phyloP scores from a whole-genome alignment of 192 early-diverging fungal species.

The Dissophora ornata region DNA sequence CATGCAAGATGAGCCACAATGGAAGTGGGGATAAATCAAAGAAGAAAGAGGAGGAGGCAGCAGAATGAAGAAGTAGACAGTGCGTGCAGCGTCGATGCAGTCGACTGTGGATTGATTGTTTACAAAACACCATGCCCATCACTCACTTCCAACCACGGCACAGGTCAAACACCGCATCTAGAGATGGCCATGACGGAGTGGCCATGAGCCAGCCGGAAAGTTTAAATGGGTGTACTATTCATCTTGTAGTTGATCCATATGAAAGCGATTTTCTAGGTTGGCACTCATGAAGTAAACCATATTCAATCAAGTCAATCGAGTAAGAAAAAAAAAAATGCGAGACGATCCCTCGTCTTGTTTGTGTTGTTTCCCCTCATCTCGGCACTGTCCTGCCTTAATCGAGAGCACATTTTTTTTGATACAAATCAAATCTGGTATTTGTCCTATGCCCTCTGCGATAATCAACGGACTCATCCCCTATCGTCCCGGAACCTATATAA shows the following conservation, averaged over 20 bases:
- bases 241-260: constrained; percentile 15
- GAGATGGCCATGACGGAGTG: not conserved
- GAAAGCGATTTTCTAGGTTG: constrained; percentile 2
- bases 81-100: too few relatives aligned
- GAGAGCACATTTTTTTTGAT: not conserved
- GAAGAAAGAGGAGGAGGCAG: too few relatives aligned
- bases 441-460: not conserved
- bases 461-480: constrained; percentile 15
- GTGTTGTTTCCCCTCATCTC: constrained; percentile 3
- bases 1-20: too few relatives aligned
- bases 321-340: constrained; percentile 13
- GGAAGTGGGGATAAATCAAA: too few relatives aligned
- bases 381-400: constrained; percentile 10
- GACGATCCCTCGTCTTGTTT: not conserved
- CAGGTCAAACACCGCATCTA: too few relatives aligned
- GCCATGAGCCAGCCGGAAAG: constrained; percentile 30
- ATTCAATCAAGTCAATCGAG: constrained; percentile 6
- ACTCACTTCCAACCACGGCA: too few relatives aligned
- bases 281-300: not conserved
- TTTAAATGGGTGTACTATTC: constrained; percentile 1
- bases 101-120: not conserved
- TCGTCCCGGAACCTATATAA: constrained; percentile 40
- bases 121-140: too few relatives aligned
- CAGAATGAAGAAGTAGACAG: too few relatives aligned
- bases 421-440: too few relatives aligned